Conservation (phyloP, 306 rosid genomes). For the Medicago truncatula region DNA sequence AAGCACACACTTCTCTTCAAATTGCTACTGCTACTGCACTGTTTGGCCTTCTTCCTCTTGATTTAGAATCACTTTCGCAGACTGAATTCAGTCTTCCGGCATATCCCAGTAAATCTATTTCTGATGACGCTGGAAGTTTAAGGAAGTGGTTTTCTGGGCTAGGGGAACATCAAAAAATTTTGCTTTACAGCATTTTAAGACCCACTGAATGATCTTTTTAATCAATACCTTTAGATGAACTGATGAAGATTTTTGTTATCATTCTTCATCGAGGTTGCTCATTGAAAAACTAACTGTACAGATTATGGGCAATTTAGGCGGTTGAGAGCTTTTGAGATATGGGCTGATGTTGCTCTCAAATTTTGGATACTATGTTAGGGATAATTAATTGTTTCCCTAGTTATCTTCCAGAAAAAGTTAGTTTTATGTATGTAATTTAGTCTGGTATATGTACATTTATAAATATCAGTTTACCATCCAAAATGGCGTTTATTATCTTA, state of each 20-base stretch:
- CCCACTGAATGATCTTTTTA: slow-evolving; percentile 29
- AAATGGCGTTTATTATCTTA: background rate
- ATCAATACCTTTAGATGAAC: slow-evolving; percentile 45
- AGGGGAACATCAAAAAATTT: slow-evolving; percentile 56
- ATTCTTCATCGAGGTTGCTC: slow-evolving; percentile 11
- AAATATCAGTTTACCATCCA: background rate
- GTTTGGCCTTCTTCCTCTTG: slow-evolving; percentile 62
- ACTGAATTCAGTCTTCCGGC: slow-evolving; percentile 27
- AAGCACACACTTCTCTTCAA: slow-evolving; percentile 56
- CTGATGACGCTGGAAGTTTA: slow-evolving; percentile 41
- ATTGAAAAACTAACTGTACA: slow-evolving; percentile 30
- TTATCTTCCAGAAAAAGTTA: slow-evolving; percentile 1
- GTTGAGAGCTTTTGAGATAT: slow-evolving; percentile 32
- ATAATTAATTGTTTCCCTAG: slow-evolving; percentile 1
- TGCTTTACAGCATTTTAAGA: slow-evolving; percentile 50
- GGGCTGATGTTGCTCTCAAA: slow-evolving; percentile 23
- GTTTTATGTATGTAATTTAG: background rate
- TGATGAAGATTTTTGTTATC: slow-evolving; percentile 2
- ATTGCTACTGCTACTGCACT: slow-evolving; percentile 62
- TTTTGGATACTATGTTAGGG: background rate
- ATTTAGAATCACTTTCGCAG: slow-evolving; percentile 59
- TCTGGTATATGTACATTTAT: background rate
- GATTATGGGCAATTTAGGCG: slow-evolving; percentile 25
- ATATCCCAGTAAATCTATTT: slow-evolving; percentile 38
- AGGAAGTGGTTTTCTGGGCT: slow-evolving; percentile 65